phyloP scores from a whole-genome alignment of 1,284 basidiomycete species.

The Sporisorium scitamineum region DNA sequence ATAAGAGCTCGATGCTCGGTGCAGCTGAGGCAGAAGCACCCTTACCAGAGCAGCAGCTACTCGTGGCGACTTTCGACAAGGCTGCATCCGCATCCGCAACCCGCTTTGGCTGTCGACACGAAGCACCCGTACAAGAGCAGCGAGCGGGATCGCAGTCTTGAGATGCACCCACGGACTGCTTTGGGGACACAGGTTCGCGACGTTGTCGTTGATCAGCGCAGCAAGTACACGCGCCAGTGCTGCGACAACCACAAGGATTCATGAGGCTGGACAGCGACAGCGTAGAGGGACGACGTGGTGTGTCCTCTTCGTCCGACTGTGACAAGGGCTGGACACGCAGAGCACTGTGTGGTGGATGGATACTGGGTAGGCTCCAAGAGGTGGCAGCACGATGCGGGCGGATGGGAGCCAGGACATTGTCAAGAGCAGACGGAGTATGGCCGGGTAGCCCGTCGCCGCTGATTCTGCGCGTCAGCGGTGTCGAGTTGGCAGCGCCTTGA shows the following conservation, averaged over 20 bases:
- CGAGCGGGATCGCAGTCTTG: conserved; percentile 14
- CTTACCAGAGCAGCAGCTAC: conserved; percentile 28
- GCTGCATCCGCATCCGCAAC: neutral
- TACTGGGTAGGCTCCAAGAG: conserved; percentile 44
- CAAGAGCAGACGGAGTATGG: neutral
- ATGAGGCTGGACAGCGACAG: conserved; percentile 57
- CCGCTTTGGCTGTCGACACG: conserved; percentile 8
- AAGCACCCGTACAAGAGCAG: conserved; percentile 22
- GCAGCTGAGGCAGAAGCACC: conserved; percentile 16
- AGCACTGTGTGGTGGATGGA: conserved; percentile 11
- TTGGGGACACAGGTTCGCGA: conserved; percentile 12
- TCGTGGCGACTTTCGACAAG: neutral
- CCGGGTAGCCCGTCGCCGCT: neutral
- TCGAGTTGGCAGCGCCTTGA: neutral
- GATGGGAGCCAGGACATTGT: conserved; percentile 32
- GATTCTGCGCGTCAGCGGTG: neutral
- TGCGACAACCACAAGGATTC: conserved; percentile 59
- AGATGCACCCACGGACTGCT: neutral
- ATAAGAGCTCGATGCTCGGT: conserved; percentile 46
- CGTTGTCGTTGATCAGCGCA: conserved; percentile 32
- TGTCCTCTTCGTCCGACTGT: neutral
- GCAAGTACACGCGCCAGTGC: conserved; percentile 40
- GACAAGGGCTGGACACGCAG: neutral
- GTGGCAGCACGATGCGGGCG: conserved; percentile 12
- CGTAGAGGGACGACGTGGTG: conserved; percentile 28